Percentiles rank a stretch among this genome's conserved stretches.
These are phyloP conservation scores for Lentinula lateritia DNA, from an alignment of 768 basidiomycete genomes.

Conservation along the genomic window DNA sequence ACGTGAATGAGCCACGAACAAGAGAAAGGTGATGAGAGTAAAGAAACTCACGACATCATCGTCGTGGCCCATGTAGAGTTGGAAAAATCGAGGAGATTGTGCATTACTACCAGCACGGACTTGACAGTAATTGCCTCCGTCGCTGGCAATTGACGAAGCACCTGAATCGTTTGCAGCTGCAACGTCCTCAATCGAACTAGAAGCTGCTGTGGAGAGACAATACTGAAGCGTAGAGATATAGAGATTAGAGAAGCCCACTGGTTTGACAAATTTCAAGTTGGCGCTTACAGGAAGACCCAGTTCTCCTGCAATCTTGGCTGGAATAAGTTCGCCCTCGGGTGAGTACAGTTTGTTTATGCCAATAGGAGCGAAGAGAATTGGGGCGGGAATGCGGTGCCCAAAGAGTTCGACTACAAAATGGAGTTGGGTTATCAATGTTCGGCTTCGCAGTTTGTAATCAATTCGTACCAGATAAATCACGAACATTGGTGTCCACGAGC, in stretches of 20 bases:
- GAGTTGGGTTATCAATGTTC: too few species aligned
- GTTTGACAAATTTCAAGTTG: constrained; percentile 9
- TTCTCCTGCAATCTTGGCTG: constrained; percentile 42
- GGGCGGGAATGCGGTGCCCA: constrained; percentile 43
- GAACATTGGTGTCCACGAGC: constrained; percentile 45
- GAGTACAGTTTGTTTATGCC: constrained; percentile 50
- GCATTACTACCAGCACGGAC: constrained; percentile 25
- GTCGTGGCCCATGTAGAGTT: constrained; percentile 51
- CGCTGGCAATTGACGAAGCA: constrained; percentile 28
- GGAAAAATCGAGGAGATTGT: constrained; percentile 44
- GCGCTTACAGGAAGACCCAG: constrained; percentile 32
- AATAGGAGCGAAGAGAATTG: constrained; percentile 50
- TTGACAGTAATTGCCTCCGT: constrained; percentile 29
- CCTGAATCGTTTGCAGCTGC: constrained; percentile 40
- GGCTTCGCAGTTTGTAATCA: background rate
- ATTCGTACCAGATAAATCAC: constrained; percentile 38
- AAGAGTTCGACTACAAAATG: constrained; percentile 31
- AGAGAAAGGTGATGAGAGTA: background rate
- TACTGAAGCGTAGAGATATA: constrained; percentile 24
- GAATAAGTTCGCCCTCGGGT: constrained; percentile 38
- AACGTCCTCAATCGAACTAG: constrained; percentile 46
- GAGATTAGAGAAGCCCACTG: background rate
- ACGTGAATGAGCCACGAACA: background rate
- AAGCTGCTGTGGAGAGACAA: constrained; percentile 45
- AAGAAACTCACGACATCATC: constrained; percentile 34